Conservation (phyloP, 768 basidiomycete species). For the Trametes cubensis region DNA sequence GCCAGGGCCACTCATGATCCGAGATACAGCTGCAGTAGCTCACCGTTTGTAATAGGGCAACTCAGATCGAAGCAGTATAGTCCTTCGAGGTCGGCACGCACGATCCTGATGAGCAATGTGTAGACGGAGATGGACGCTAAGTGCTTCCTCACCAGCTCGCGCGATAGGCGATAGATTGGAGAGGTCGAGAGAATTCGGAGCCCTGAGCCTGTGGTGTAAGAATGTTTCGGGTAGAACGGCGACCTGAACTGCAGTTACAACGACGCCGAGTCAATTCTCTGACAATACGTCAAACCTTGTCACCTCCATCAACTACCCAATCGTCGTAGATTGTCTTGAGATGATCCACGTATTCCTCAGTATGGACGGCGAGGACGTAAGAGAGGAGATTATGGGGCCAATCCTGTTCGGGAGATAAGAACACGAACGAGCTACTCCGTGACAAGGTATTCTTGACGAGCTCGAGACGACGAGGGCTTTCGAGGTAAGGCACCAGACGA, state of each 20-base stretch:
- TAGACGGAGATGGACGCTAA: not conserved
- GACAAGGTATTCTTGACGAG: conserved; percentile 30
- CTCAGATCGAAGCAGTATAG: conserved; percentile 38
- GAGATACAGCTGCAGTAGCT: not conserved
- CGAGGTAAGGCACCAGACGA: conserved; percentile 31
- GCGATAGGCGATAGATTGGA: conserved; percentile 26
- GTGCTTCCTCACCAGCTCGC: conserved; percentile 26
- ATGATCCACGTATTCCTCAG: conserved; percentile 32
- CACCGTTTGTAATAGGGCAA: conserved; percentile 36
- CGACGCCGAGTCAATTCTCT: too few relatives aligned
- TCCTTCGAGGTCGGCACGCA: conserved; percentile 20
- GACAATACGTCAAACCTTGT: conserved; percentile 20
- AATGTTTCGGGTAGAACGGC: conserved; percentile 39
- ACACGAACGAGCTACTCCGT: conserved; percentile 18
- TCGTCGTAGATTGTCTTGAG: conserved; percentile 33
- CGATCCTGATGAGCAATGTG: not conserved
- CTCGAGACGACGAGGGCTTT: conserved; percentile 34
- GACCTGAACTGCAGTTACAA: conserved; percentile 18
- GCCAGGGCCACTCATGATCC: too few relatives aligned
- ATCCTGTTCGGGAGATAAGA: conserved; percentile 3
- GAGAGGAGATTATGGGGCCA: conserved; percentile 15
- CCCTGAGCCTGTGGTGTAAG: conserved; percentile 26
- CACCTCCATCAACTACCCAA: conserved; percentile 35
- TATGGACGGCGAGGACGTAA: conserved; percentile 31
- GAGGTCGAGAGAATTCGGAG: conserved; percentile 4